A percentile compares a stretch with the other conserved stretches of the same genome.
Conservation (phyloP, 495 filamentous ascomycete genomes). For the Xylaria venustula region DNA sequence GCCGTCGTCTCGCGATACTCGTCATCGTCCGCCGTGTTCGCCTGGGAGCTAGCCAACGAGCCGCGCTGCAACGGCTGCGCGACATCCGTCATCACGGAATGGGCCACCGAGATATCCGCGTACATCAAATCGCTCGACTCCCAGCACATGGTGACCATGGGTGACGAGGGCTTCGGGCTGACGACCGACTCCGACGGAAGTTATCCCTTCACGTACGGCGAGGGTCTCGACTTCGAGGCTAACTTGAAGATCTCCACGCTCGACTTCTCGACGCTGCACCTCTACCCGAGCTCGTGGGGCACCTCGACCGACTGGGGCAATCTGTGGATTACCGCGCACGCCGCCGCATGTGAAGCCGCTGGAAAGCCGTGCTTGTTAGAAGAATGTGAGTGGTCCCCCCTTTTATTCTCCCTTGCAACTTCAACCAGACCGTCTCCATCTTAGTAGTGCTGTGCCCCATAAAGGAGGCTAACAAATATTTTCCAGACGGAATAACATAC, state of each 20-base stretch:
- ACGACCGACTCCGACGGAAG: constrained; percentile 47
- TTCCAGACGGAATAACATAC: constrained; percentile 20
- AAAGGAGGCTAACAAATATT: constrained; percentile 24
- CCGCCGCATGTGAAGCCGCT: constrained; percentile 49
- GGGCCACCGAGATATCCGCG: constrained; percentile 45
- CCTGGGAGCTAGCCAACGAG: constrained; percentile 59
- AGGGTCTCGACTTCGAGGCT: constrained; percentile 64
- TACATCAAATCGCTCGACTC: constrained; percentile 53
- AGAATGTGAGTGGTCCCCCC: constrained; percentile 55
- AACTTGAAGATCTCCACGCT: constrained; percentile 58
- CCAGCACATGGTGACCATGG: constrained; percentile 51
- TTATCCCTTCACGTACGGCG: constrained; percentile 57
- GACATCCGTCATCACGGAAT: constrained; percentile 38
- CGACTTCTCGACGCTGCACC: constrained; percentile 67
- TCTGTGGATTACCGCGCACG: constrained; percentile 60
- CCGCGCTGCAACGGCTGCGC: constrained; percentile 47
- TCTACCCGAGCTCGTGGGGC: constrained; percentile 57
- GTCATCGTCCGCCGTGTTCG: constrained; percentile 48
- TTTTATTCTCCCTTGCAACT: too few species aligned
- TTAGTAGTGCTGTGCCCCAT: too few species aligned
- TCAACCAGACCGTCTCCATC: too few species aligned
- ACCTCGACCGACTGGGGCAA: constrained; percentile 46
- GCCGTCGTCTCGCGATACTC: constrained; percentile 50
- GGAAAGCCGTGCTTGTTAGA: constrained; percentile 69
- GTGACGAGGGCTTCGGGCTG: constrained; percentile 52